Conservation (phyloP, 2,329 filamentous ascomycete genomes). For the Claviceps paspali region DNA sequence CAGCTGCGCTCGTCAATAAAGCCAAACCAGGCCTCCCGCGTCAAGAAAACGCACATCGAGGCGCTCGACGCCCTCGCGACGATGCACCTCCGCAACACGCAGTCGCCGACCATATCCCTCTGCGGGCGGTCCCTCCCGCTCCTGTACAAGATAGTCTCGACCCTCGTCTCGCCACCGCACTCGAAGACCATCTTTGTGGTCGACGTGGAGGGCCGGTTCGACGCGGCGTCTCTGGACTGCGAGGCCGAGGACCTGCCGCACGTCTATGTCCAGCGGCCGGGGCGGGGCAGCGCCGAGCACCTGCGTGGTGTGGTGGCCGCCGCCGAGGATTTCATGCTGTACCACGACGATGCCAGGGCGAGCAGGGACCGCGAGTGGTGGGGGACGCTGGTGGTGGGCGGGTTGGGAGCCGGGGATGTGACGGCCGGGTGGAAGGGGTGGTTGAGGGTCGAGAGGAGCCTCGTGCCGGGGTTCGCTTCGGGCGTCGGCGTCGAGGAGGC, state of each 20-base stretch:
- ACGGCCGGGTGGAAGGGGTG: conserved; percentile 30
- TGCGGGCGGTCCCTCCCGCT: conserved; percentile 38
- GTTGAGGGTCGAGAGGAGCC: conserved; percentile 32
- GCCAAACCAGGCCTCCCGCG: not conserved
- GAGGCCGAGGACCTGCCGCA: conserved; percentile 27
- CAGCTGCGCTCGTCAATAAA: conserved; percentile 2
- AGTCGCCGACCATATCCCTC: conserved; percentile 31
- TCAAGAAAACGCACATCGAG: conserved; percentile 24
- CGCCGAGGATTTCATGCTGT: conserved; percentile 34
- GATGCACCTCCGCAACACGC: conserved; percentile 32
- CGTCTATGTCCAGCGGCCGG: conserved; percentile 32
- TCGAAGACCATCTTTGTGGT: conserved; percentile 36
- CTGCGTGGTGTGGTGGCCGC: conserved; percentile 23
- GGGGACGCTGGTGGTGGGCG: conserved; percentile 41
- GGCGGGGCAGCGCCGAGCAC: conserved; percentile 13
- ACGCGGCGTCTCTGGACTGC: conserved; percentile 30
- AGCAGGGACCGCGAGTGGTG: conserved; percentile 37
- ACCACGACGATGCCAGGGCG: conserved; percentile 22
- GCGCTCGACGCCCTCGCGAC: conserved; percentile 30
- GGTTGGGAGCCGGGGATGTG: conserved; percentile 18
- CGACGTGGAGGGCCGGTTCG: conserved; percentile 40
- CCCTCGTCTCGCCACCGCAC: conserved; percentile 32
- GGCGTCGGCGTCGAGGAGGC: conserved; percentile 30
- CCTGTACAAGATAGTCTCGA: conserved; percentile 38
- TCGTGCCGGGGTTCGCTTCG: conserved; percentile 22